Base-by-base conservation (phyloP, 768 basidiomycete species). In the Psilocybe tampanensis region DNA sequence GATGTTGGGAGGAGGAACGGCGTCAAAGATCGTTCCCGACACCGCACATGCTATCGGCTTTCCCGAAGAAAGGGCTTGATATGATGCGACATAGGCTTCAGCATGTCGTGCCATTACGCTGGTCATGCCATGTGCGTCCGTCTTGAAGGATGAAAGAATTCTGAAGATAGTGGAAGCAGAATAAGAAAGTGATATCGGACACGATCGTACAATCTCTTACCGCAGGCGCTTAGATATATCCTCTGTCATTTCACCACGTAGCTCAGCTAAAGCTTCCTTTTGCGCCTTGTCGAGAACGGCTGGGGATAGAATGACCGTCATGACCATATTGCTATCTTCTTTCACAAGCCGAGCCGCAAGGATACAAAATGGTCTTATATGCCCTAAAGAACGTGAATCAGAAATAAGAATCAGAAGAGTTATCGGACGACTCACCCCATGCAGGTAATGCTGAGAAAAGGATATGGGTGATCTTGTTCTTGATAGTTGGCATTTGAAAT, bases 261-360 rank as follows among this genome's bases (percentile, higher is more conserved):
- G 51, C 11, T 61, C 45, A 11, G 47, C 32, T 4, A 32, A 32
- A 15, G 55, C 34, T 23, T 61, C 60, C 24, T 48, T 43, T 15
- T 41, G 45, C 6, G 56, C 54, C 17, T 55, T 58, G 19, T 41
- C 32, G 7, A 61, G 29, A 29, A 55, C 29, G 11, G 24, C 19
- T 8, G 60, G 60, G 19, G 56, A 18, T 22, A 58, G 19, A 2
- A 61, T 39, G 17, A 61, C 47, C 7, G 60, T 58, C 21, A 61
- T 33, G 19, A 61, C 15, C n/a, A 58, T 44, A n/a, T 58, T 44
- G 6, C 51, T 19, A 18, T 54, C 18, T 18, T 58, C 60, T 8
- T 54, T 50, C 7, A 58, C 49, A 3, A 61, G 49, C 24, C 54
- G 53, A 9, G 51, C 50, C 11, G 60, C 60, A 23, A 58, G 26